Conservation (phyloP, 1,284 basidiomycete species). For the Naganishia liquefaciens region DNA sequence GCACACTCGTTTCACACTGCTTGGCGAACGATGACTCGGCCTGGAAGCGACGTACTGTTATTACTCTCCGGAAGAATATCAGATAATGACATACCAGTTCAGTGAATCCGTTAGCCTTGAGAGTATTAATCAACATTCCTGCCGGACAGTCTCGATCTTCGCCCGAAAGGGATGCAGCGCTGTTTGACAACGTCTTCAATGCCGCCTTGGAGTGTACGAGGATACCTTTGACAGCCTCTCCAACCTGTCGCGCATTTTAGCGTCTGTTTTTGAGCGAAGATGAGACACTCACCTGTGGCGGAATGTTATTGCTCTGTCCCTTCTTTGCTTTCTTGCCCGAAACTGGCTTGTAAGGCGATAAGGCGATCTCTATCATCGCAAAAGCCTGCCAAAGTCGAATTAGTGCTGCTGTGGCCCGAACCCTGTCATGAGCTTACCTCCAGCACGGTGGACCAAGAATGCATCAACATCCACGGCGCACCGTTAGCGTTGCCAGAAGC, state of each 20-base stretch:
- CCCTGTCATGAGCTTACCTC: conserved; percentile 1
- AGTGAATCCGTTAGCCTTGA: conserved; percentile 11
- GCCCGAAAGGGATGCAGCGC: conserved; percentile 6
- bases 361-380: conserved; percentile 30
- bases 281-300: conserved; percentile 1
- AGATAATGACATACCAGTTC: conserved; percentile 7
- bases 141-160: conserved; percentile 3
- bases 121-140: conserved; percentile 4
- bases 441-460: conserved; percentile 19
- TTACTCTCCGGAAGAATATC: neutral
- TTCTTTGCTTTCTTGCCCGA: conserved; percentile 31
- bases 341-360: conserved; percentile 30
- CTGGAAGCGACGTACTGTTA: neutral
- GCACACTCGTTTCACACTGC: conserved; percentile 26
- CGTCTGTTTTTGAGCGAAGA: neutral
- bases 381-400: conserved; percentile 10
- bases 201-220: conserved; percentile 15
- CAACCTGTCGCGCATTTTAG: neutral
- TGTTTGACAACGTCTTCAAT: conserved; percentile 11
- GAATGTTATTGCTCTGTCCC: conserved; percentile 12
- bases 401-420: neutral
- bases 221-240: conserved; percentile 19
- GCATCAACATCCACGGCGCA: conserved; percentile 10
- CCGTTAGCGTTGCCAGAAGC: neutral
- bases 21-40: conserved; percentile 21